Evolutionary conservation across 805 yeast species (phyloP).

Genomic region (Candida awuae): DNA sequence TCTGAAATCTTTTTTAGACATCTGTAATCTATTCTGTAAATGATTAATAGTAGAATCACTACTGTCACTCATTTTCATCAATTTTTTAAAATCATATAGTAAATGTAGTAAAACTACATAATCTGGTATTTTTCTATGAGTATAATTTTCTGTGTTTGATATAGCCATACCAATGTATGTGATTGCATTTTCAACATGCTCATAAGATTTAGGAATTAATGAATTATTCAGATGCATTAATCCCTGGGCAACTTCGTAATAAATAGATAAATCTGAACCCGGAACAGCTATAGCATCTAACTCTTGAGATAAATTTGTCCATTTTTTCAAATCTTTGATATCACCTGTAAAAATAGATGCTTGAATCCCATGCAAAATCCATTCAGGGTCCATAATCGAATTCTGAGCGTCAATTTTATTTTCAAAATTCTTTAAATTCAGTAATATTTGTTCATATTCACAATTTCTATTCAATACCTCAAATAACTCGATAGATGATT

Average conservation of each 20-base stretch:
- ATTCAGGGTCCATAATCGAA: constrained; percentile 31
- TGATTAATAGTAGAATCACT: constrained; percentile 14
- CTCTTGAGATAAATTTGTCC: constrained; percentile 49
- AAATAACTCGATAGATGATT: constrained; percentile 49
- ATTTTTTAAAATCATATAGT: constrained; percentile 45
- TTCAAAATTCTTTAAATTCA: constrained; percentile 36
- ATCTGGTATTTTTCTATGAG: constrained; percentile 42
- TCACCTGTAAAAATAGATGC: constrained; percentile 66
- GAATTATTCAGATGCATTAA: constrained; percentile 36
- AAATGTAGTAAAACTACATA: constrained; percentile 51
- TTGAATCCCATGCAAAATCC: constrained; percentile 63
- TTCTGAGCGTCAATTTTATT: constrained; percentile 14
- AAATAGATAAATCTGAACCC: constrained; percentile 47
- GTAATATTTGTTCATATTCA: constrained; percentile 56
- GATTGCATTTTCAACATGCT: constrained; percentile 44
- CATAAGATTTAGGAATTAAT: constrained; percentile 29
- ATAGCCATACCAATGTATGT: constrained; percentile 54
- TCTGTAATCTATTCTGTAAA: constrained; percentile 18
- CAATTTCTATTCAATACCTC: constrained; percentile 72
- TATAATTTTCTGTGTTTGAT: constrained; percentile 39
- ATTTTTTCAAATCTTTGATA: constrained; percentile 38
- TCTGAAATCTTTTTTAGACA: constrained; percentile 32
- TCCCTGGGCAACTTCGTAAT: constrained; percentile 59
- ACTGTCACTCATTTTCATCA: constrained; percentile 21
- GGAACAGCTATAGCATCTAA: constrained; percentile 29